Base-by-base conservation (phyloP, 495 filamentous ascomycete species). In the Parachaetomium inaequale region DNA sequence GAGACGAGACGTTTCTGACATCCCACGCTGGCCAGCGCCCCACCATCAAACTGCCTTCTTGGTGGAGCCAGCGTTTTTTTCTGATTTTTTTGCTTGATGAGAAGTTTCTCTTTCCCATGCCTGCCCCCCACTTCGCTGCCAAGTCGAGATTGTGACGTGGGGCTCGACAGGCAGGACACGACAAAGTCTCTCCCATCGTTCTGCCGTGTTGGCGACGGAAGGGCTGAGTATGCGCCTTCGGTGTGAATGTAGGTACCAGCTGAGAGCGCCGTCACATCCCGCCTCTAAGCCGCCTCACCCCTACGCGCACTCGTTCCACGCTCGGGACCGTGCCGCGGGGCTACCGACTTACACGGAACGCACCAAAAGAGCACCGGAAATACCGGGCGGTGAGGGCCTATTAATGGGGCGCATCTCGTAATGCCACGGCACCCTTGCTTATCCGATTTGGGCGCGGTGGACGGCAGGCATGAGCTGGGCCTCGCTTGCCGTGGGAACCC, bases 381-480 rank as follows among this genome's bases (percentile, higher is more conserved):
- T 34, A 54, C 50, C 59, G 59, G 29, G 50, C 28, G 36, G 49
- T 54, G 32, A 29, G 40, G 10, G 23, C 26, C 49, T 31, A 29
- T 42, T 31, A 43, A 62, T 55, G 42, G 40, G 51, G 40, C 51
- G 5, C 23, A 29, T 38, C 58, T 56, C 50, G 59, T 56, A 53
- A 62, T 54, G 4, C 59, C 38, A 15, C 10, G 7, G 7, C 26
- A 50, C 23, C 61, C 49, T 32, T 53, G 53, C 31, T 47, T 42
- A 45, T 46, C 61, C 61, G 53, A 63, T 63, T 51, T 14, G 28
- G 25, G 40, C 34, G 17, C n/a, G 23, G 15, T 36, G 50, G 11
- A 62, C 42, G 31, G 29, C 31, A 19, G 29, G 58, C 58, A 56
- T 52, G 43, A 38, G 36, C 62, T 55, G 63, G 58, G 57, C 36